phyloP scores from a whole-genome alignment of 805 yeast genomes.

The Wickerhamomyces strasburgensis region DNA sequence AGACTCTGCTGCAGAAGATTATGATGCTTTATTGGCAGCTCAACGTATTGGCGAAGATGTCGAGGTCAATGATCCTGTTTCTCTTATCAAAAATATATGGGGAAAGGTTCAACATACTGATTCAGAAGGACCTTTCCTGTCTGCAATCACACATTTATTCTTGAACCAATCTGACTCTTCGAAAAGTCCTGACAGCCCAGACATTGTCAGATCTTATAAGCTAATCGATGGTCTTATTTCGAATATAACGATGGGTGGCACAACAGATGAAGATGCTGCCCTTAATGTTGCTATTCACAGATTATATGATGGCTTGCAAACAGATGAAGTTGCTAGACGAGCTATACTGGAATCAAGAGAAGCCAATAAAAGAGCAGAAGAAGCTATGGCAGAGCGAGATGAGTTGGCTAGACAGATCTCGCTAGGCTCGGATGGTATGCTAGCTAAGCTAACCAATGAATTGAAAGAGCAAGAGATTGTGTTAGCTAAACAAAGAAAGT shows the following conservation, averaged over 20 bases:
- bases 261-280: slow-evolving; percentile 50
- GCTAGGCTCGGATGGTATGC: slow-evolving; percentile 72
- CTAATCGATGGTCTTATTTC: slow-evolving; percentile 63
- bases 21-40: slow-evolving; percentile 35
- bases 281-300: slow-evolving; percentile 74
- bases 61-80: slow-evolving; percentile 55
- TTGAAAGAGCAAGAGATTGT: slow-evolving; percentile 58
- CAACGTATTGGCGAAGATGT: slow-evolving; percentile 36
- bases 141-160: slow-evolving; percentile 51
- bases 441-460: slow-evolving; percentile 55
- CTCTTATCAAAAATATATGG: slow-evolving; percentile 62
- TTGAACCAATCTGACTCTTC: slow-evolving; percentile 32
- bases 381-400: slow-evolving; percentile 53
- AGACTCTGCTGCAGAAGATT: slow-evolving; percentile 52
- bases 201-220: slow-evolving; percentile 49
- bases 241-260: slow-evolving; percentile 49
- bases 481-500: slow-evolving; percentile 52
- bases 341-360: slow-evolving; percentile 57
- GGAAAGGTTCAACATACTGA: slow-evolving; percentile 46
- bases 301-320: slow-evolving; percentile 63
- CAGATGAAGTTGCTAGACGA: slow-evolving; percentile 80
- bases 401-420: slow-evolving; percentile 61
- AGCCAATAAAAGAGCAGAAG: slow-evolving; percentile 47
- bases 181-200: slow-evolving; percentile 42
- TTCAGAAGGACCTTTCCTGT: slow-evolving; percentile 44